Conservation (phyloP, 805 yeast genomes). For the Saccharomycopsis amapae region DNA sequence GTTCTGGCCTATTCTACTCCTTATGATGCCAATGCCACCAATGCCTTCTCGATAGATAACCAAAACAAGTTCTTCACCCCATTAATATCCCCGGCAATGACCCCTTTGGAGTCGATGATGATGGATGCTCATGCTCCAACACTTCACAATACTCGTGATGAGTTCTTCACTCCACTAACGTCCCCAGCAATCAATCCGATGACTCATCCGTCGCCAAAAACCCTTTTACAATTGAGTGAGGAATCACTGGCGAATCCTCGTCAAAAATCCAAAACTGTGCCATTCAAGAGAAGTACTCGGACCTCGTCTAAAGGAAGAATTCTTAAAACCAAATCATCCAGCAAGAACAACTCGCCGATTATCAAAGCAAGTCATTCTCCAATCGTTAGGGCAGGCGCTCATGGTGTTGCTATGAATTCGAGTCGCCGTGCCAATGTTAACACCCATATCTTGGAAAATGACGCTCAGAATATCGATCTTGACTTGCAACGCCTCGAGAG, state of each 20-base stretch:
- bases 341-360: conserved; percentile 14
- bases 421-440: no score
- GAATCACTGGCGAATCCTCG: neutral
- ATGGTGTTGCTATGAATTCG: neutral
- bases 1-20: conserved; percentile 2
- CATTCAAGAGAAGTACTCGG: neutral
- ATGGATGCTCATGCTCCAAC: neutral
- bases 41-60: neutral
- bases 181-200: conserved; percentile 69
- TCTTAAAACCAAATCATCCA: conserved; percentile 8
- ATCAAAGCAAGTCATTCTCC: conserved; percentile 14
- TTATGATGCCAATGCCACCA: neutral
- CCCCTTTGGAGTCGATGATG: conserved; percentile 42
- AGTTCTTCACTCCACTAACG: conserved; percentile 66
- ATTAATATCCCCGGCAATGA: conserved; percentile 66
- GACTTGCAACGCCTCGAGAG: conserved; percentile 12
- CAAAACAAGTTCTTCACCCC: conserved; percentile 49
- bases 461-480: neutral
- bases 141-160: conserved; percentile 34
- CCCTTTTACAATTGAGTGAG: neutral
- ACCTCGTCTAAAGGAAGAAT: conserved; percentile 12
- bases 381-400: neutral
- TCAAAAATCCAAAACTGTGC: neutral
- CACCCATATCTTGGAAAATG: neutral
- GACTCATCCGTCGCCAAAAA: neutral